Evolutionary conservation across 441 rosid genomes (phyloP).

Genomic region (Erodium texanum): DNA sequence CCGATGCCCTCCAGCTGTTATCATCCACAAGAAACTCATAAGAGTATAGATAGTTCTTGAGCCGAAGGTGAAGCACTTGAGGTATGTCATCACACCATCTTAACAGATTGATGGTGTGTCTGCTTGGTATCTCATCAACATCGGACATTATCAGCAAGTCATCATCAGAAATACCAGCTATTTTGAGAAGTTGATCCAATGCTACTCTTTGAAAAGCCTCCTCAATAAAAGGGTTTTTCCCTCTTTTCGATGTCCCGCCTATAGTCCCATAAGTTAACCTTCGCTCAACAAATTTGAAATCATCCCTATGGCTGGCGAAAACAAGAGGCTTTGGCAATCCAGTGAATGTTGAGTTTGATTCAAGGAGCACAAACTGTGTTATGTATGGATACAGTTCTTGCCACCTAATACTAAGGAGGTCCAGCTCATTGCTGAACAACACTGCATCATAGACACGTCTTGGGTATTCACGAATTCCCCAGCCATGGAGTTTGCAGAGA

Average conservation of each 20-base stretch:
- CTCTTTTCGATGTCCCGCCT: slow-evolving; percentile 14
- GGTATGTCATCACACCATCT: slow-evolving; percentile 22
- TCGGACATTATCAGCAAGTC: slow-evolving; percentile 8
- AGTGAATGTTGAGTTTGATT: slow-evolving; percentile 2
- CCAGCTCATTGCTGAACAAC: slow-evolving; percentile 16
- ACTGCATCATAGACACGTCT: slow-evolving; percentile 65
- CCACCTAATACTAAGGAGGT: slow-evolving; percentile 1
- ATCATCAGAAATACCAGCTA: not conserved
- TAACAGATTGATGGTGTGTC: slow-evolving; percentile 7
- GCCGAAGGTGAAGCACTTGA: slow-evolving; percentile 17
- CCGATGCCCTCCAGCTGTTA: not conserved
- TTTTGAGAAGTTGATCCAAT: slow-evolving; percentile 19
- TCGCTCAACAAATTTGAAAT: not conserved
- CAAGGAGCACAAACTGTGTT: slow-evolving; percentile 6
- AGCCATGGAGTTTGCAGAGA: slow-evolving; percentile 86
- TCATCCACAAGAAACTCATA: slow-evolving; percentile 20
- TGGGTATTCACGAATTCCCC: slow-evolving; percentile 70
- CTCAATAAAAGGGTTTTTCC: slow-evolving; percentile 19
- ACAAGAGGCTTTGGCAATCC: slow-evolving; percentile 6
- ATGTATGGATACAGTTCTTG: slow-evolving; percentile 4
- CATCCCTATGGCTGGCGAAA: slow-evolving; percentile 4
- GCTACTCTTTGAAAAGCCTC: slow-evolving; percentile 21
- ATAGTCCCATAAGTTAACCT: slow-evolving; percentile 14
- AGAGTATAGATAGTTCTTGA: slow-evolving; percentile 22
- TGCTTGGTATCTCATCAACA: slow-evolving; percentile 4